phyloP scores from a whole-genome alignment of 768 basidiomycete species.

The Xerocomus spinulosus region DNA sequence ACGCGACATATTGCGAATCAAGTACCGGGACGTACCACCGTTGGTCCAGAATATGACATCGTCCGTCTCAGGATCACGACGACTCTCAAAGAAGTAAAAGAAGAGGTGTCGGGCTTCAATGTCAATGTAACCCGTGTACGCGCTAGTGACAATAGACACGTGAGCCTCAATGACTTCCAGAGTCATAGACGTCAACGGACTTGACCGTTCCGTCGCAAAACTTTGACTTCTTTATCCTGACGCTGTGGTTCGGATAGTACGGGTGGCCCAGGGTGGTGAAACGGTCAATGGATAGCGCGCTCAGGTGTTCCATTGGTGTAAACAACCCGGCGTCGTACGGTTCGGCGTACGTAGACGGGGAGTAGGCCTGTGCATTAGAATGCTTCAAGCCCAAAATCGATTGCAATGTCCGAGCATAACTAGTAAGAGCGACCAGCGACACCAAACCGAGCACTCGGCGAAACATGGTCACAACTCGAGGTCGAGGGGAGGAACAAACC shows the following conservation, averaged over 20 bases:
- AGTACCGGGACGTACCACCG: constrained; percentile 43
- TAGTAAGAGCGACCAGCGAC: constrained; percentile 12
- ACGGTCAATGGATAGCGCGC: constrained; percentile 21
- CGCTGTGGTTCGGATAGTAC: constrained; percentile 39
- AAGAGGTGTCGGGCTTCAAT: constrained; percentile 60
- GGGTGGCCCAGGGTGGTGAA: constrained; percentile 42
- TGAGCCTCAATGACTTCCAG: neutral
- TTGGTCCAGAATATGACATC: constrained; percentile 58
- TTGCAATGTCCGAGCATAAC: constrained; percentile 22
- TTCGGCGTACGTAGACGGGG: constrained; percentile 5
- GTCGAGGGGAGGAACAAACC: too few species aligned
- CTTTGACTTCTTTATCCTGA: constrained; percentile 36
- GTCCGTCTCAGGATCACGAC: constrained; percentile 53
- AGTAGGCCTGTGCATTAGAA: neutral
- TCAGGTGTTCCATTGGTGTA: constrained; percentile 31
- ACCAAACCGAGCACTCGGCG: constrained; percentile 12
- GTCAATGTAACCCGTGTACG: constrained; percentile 67
- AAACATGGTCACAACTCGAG: constrained; percentile 9
- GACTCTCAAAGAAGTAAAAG: constrained; percentile 75
- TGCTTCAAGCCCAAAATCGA: constrained; percentile 11
- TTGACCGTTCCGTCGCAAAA: constrained; percentile 41
- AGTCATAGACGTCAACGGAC: constrained; percentile 20
- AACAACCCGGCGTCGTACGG: constrained; percentile 31
- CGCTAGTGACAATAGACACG: constrained; percentile 26
- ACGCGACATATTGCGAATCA: neutral